Percentiles rank a stretch among this genome's conserved stretches.
These are phyloP conservation scores for Diaporthe vexans DNA, from an alignment of 2,329 filamentous ascomycete species.

Conservation along the genomic window DNA sequence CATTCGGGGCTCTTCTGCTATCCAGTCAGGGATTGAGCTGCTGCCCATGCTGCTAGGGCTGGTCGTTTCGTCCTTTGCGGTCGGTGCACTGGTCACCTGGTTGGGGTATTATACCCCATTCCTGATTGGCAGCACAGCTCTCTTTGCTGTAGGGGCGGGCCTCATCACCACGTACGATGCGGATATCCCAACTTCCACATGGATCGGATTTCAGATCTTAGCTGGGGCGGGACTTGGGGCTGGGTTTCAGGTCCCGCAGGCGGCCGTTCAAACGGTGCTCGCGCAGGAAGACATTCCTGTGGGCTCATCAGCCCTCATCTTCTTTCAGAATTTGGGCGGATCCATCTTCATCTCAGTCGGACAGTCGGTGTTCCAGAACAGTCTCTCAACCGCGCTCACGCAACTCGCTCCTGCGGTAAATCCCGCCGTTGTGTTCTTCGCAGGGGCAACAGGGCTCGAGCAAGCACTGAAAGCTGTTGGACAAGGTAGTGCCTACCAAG, in stretches of 20 bases:
- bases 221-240: constrained; percentile 58
- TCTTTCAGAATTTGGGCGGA: constrained; percentile 75
- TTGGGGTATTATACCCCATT: constrained; percentile 61
- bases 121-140: constrained; percentile 57
- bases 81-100: neutral
- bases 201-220: constrained; percentile 72
- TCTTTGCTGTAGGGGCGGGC: constrained; percentile 63
- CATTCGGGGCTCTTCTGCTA: constrained; percentile 47
- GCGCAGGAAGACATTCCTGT: constrained; percentile 61
- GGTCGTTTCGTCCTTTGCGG: neutral
- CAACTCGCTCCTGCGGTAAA: neutral
- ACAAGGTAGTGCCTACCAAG: neutral
- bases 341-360: constrained; percentile 65
- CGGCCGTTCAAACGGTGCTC: constrained; percentile 64
- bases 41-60: neutral
- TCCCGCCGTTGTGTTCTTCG: neutral
- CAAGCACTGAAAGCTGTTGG: neutral
- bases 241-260: constrained; percentile 60
- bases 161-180: constrained; percentile 68
- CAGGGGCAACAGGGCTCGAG: neutral
- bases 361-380: constrained; percentile 55
- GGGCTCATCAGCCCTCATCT: constrained; percentile 63
- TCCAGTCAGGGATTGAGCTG: neutral
- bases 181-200: constrained; percentile 60
- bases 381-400: neutral